Conservation (phyloP, 345 rosid species). For the Rhodamnia argentea region DNA sequence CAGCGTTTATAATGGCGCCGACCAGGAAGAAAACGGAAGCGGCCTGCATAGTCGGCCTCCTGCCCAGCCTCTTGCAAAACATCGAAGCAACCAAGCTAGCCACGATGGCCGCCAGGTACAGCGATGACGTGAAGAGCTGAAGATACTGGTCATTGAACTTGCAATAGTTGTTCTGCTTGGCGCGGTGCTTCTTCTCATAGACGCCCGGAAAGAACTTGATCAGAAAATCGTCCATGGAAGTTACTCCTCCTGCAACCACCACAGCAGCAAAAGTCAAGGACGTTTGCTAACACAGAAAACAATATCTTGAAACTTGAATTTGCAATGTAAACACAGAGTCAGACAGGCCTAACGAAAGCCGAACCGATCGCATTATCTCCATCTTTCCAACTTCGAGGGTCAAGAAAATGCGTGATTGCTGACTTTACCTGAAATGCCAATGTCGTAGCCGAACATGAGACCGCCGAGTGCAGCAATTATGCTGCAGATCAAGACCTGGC, state of each 20-base stretch:
- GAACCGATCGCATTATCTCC: neutral
- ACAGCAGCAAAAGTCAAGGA: neutral
- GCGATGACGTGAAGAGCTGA: slow-evolving; percentile 74
- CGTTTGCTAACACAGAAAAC: neutral
- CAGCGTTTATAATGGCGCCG: slow-evolving; percentile 44
- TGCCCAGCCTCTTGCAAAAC: slow-evolving; percentile 28
- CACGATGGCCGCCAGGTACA: slow-evolving; percentile 59
- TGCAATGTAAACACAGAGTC: neutral
- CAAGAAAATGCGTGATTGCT: neutral
- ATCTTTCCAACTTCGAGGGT: neutral
- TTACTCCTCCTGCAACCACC: slow-evolving; percentile 50
- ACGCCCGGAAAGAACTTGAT: slow-evolving; percentile 52
- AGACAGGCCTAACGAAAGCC: neutral
- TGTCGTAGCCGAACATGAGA: slow-evolving; percentile 54
- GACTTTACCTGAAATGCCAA: slow-evolving; percentile 39
- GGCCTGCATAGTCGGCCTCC: slow-evolving; percentile 35
- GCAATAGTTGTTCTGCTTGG: slow-evolving; percentile 63
- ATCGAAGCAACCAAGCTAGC: slow-evolving; percentile 39
- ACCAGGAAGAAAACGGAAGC: slow-evolving; percentile 56
- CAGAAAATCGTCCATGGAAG: slow-evolving; percentile 69
- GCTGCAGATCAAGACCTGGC: slow-evolving; percentile 30
- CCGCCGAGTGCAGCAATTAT: slow-evolving; percentile 51
- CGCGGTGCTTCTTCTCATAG: slow-evolving; percentile 46
- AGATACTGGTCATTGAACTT: slow-evolving; percentile 46
- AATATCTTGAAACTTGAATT: no score